Evolutionary conservation across 2,329 filamentous ascomycete genomes (phyloP), one percentile per base, ranked within the genome.

Genomic region (Pseudopyricularia cyperi): DNA sequence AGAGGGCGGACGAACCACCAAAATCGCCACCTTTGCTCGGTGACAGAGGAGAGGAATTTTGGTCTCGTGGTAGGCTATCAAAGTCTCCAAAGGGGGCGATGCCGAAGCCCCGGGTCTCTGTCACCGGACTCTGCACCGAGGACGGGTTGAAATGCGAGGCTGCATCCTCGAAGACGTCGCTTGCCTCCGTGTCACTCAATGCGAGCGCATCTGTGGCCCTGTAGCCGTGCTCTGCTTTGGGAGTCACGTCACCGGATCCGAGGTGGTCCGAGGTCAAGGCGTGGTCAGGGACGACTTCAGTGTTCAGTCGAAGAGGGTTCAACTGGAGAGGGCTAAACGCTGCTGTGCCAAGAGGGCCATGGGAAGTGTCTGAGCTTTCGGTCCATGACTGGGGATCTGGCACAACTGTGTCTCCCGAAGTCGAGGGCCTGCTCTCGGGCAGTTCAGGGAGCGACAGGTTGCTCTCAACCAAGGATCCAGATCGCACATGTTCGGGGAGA

Each of bases 241-340:
- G 85, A 1, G 85, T 89, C 1, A 76, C 75, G 60, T 87, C 79
- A 57, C 81, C 71, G 6, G 83, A 87, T 46, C 73, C 82, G 8
- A 81, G 67, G 28, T 75, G 61, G 49, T 82, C 76, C 7, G 14
- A 22, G 33, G 48, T 14, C 8, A 68, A 60, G 9, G 63, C 60
- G 4, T 66, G 62, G 2, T 60, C 57, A 19, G 64, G 52, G 22
- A 60, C 55, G 24, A 63, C 22, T n/a, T 60, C 55, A 12, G 72
- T 76, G 50, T 74, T 66, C 52, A 75, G 66, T 6, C 63, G 65
- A 30, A 76, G 64, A 9, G 28, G 28, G 28, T 30, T 30, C 28
- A 75, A 66, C 6, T 64, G 65, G 28, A 76, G 64, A 15, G 30
- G 46, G 4, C 35, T 42, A 39, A 19, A 26, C 15, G 22, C n/a